Percentiles rank a stretch among this genome's conserved stretches.
phyloP scores from a whole-genome alignment of 805 yeast genomes.

The Isabelozyma pseudorhagii region DNA sequence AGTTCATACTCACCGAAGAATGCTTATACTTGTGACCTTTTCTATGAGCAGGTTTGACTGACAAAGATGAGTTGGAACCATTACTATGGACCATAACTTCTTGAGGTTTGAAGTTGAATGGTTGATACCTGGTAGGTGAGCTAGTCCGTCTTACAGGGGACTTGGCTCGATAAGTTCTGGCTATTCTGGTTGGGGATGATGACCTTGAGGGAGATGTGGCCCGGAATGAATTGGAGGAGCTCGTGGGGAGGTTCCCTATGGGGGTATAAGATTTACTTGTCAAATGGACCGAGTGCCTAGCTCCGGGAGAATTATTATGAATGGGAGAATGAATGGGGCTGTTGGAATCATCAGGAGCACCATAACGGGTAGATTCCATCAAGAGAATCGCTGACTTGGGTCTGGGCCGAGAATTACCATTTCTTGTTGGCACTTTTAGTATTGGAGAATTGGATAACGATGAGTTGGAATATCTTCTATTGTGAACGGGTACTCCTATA shows the following conservation, averaged over 20 bases:
- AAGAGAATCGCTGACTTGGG: conserved; percentile 36
- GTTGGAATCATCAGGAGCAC: conserved; percentile 27
- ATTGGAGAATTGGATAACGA: conserved; percentile 20
- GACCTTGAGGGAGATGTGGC: conserved; percentile 27
- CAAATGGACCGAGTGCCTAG: conserved; percentile 17
- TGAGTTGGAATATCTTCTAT: conserved; percentile 16
- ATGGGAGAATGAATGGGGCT: conserved; percentile 11
- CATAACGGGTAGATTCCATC: conserved; percentile 21
- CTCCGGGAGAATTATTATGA: conserved; percentile 13
- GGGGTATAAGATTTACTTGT: conserved; percentile 8
- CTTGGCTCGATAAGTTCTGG: conserved; percentile 24
- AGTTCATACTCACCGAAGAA: conserved; percentile 92
- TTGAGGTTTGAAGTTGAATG: conserved; percentile 66
- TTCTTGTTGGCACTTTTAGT: conserved; percentile 9
- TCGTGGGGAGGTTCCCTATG: conserved; percentile 10
- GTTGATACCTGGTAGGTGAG: conserved; percentile 30
- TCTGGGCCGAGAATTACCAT: conserved; percentile 17
- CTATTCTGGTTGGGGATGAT: conserved; percentile 23
- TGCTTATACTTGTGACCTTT: conserved; percentile 95
- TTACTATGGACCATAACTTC: conserved; percentile 32
- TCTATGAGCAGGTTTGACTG: conserved; percentile 63
- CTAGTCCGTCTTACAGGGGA: conserved; percentile 24
- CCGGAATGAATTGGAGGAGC: conserved; percentile 11
- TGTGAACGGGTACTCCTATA: conserved; percentile 1
- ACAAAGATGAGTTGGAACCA: conserved; percentile 19